Percentiles rank a stretch among this genome's conserved stretches.
phyloP scores from a whole-genome alignment of 2,329 filamentous ascomycete species.

The Lecanoromycetidae sp. region DNA sequence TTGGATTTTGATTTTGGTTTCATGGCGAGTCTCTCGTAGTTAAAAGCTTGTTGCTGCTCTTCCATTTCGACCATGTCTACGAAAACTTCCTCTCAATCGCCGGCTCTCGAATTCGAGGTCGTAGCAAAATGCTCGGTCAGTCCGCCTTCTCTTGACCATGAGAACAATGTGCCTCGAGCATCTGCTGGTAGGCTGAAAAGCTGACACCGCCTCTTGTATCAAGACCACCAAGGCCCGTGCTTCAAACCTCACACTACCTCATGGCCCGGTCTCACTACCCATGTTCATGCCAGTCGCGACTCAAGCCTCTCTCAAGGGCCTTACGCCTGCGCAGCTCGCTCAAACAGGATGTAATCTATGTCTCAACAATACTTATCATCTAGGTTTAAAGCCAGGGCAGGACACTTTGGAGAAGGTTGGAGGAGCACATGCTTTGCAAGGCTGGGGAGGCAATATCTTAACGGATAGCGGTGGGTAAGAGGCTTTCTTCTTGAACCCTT shows the following conservation, averaged over 20 bases:
- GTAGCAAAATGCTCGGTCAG: constrained; percentile 69
- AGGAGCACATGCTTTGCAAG: constrained; percentile 86
- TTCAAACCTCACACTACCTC: constrained; percentile 73
- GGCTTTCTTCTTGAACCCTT: too few relatives aligned
- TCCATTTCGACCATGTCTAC: constrained; percentile 12
- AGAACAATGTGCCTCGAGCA: not conserved
- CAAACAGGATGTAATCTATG: constrained; percentile 81
- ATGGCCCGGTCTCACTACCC: constrained; percentile 80
- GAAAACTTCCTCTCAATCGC: constrained; percentile 26
- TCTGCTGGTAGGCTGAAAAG: not conserved
- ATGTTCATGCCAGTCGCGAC: constrained; percentile 99
- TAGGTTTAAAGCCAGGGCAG: constrained; percentile 89
- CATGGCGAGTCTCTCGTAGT: not conserved
- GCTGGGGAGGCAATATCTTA: constrained; percentile 89
- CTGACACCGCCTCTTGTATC: not conserved
- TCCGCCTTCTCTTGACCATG: constrained; percentile 3
- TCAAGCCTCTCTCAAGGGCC: constrained; percentile 85
- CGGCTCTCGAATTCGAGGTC: constrained; percentile 68
- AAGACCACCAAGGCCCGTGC: constrained; percentile 92
- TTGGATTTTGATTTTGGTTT: not conserved
- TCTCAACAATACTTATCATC: constrained; percentile 95
- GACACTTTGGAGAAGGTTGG: constrained; percentile 75
- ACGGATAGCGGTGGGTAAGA: constrained; percentile 51
- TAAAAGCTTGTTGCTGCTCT: not conserved
- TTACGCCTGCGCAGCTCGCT: constrained; percentile 85